Base-by-base conservation (phyloP, 1,284 basidiomycete genomes). In the Lentinula novae-zelandiae region DNA sequence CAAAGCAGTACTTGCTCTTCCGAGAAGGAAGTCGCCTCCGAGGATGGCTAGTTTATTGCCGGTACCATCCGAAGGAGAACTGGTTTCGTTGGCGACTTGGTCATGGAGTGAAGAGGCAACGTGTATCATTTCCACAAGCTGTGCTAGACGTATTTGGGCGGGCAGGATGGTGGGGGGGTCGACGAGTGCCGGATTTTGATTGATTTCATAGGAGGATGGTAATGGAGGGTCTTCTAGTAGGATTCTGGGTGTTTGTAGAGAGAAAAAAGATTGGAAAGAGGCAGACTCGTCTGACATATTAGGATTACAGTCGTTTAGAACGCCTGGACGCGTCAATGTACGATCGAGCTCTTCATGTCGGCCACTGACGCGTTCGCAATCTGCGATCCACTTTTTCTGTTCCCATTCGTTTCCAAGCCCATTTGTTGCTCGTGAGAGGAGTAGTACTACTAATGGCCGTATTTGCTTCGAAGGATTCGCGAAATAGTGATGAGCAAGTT, bases 51-150 rank as follows among this genome's bases (percentile, higher is more conserved):
- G 78, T 72, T 95, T 95, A 80, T 92, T 93, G 27, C 92, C 91
- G 69, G 93, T 94, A 10, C 59, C 53, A 44, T 60, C 55, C 36
- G 59, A 38, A 6, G 62, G 89, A 6, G 84, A 87, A 7, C 88
- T 82, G 0, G 78, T 78, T 4, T 85, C 83, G 74, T 95, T 92
- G 60, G 93, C 87, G 36, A 95, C 92, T 67, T 95, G 92, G 81
- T 95, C 93, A 71, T 95, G 92, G 12, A 95, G 75, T 9, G 94
- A 79, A 3, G 90, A 92, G n/a, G 92, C 93, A 63, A 94, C 92
- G 71, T 95, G 92, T 67, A 95, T 93, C 90, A 95, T 93, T 71
- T 95, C 93, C 58, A 91, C 87, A 58, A 95, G 93, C 69, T 92
- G 90, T 1, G 92, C 93, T 34, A 95, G 81, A 39, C 93, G 83